Base-by-base conservation (phyloP, 1,284 basidiomycete species). In the Irpex sp. region DNA sequence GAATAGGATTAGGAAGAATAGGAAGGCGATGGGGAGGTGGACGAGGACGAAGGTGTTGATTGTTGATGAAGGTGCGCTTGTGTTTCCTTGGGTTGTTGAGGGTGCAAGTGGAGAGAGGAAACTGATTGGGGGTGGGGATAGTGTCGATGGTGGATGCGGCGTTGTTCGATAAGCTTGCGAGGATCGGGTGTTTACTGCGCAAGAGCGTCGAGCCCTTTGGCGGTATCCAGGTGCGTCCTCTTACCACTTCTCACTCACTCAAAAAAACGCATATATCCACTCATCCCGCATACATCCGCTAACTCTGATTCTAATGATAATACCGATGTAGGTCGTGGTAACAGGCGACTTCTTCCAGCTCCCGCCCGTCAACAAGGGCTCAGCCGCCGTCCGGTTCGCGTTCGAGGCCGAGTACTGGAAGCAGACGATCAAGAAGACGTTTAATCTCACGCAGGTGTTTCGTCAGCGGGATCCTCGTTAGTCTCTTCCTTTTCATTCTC, bases 331-430 rank as follows among this genome's bases (percentile, higher is more conserved):
- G 86, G 78, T 98, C 52, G 79, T 97, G 59, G 80, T 94, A 51
- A 93, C 90, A 7, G 94, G 94, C 16, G 94, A 97, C 73, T 96
- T 96, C 74, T 95, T 91, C 75, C 95, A 98, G 75, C 82, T 98
- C 1, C 96, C 96, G 1, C 96, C 96, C 0, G 94, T 98, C 5
- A 80, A 82, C n/a, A 78, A 75, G 65, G 75, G 78, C 54, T 71
- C 72, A 1, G 57, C 63, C n/a, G 71, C 69, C 3, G 72, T 82
- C 49, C 80, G 74, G 36, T 96, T 94, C 68, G 90, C 90, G 0
- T 98, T 98, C 71, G 92, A 98, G 68, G 91, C 94, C 0, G 72
- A 81, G 55, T 78, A 80, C 53, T 98, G 96, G 96, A 69, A 72
- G 18, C 64, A 74, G 59, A 79, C 82, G 58, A 77, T 91, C 54